phyloP scores from a whole-genome alignment of 208 protist species.

The Leishmania turanica region DNA sequence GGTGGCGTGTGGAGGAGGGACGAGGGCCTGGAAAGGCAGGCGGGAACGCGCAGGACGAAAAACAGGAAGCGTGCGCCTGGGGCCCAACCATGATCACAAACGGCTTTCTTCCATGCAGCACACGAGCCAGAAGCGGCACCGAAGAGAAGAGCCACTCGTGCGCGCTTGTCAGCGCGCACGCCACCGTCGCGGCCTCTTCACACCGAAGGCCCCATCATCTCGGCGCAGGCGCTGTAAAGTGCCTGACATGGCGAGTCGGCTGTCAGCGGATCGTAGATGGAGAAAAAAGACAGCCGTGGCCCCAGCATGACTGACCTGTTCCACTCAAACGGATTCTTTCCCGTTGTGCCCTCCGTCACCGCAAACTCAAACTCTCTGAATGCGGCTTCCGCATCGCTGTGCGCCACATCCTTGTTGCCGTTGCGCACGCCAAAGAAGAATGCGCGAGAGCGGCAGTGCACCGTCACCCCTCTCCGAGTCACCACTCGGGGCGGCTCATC shows the following conservation, averaged over 20 bases:
- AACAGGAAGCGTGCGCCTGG: not conserved
- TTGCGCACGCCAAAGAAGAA: conserved; percentile 30
- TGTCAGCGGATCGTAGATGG: conserved; percentile 11
- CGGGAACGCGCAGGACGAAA: not conserved
- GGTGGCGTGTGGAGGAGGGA: not conserved
- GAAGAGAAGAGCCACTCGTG: not conserved
- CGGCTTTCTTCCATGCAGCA: not conserved
- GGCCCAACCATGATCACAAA: too few relatives aligned
- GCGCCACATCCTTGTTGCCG: conserved; percentile 10
- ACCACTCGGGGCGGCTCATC: conserved; percentile 2
- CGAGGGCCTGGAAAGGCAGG: not conserved
- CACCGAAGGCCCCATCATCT: not conserved
- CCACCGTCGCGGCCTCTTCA: not conserved
- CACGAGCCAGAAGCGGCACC: not conserved
- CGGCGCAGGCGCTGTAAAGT: conserved; percentile 19
- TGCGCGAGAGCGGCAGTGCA: conserved; percentile 17
- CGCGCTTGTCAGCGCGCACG: not conserved
- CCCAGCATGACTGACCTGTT: conserved; percentile 41
- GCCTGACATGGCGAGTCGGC: conserved; percentile 15
- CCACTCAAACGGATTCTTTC: conserved; percentile 38
- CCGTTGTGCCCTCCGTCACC: conserved; percentile 28
- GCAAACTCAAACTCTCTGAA: conserved; percentile 30
- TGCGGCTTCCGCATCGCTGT: conserved; percentile 10
- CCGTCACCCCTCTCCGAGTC: conserved; percentile 1
- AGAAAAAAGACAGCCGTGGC: conserved; percentile 38